Evolutionary conservation across 768 basidiomycete species (phyloP).

Genomic region (Termitomyces eurrhizus): DNA sequence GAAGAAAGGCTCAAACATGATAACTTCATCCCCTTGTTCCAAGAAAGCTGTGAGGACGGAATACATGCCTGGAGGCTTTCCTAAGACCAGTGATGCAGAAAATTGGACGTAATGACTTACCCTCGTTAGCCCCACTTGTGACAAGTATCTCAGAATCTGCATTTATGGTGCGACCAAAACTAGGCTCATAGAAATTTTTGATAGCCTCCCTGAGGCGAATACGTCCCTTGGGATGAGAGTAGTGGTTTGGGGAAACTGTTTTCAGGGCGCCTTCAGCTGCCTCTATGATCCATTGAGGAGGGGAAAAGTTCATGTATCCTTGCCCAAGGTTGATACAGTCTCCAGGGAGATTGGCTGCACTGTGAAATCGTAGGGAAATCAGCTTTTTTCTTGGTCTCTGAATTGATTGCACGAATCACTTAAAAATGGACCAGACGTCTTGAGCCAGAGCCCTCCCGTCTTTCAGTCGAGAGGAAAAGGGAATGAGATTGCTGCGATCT

Average conservation of each 20-base stretch:
- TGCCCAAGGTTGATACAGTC: conserved; percentile 97
- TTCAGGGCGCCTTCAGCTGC: conserved; percentile 70
- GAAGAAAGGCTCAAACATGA: conserved; percentile 98
- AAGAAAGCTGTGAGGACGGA: conserved; percentile 91
- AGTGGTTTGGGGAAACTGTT: conserved; percentile 69
- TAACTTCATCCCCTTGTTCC: conserved; percentile 92
- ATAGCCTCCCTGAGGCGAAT: conserved; percentile 86
- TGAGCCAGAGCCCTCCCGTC: conserved; percentile 75
- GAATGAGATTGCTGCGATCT: conserved; percentile 51
- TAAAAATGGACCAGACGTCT: conserved; percentile 93
- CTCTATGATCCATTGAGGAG: conserved; percentile 74
- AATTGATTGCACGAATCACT: conserved; percentile 39
- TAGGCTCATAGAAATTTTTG: conserved; percentile 71
- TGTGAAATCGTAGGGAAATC: conserved; percentile 27
- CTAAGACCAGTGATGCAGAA: not conserved
- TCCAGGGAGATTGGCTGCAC: conserved; percentile 80
- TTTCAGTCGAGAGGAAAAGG: conserved; percentile 66
- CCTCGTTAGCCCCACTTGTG: conserved; percentile 97
- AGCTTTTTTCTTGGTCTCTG: conserved; percentile 5
- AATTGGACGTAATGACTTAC: conserved; percentile 34
- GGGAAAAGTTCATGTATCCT: conserved; percentile 91
- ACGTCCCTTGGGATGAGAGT: conserved; percentile 88
- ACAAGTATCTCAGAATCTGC: conserved; percentile 88
- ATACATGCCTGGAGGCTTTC: conserved; percentile 68
- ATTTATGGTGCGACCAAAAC: conserved; percentile 67